A percentile compares a stretch with the other conserved stretches of the same genome.
phyloP scores from a whole-genome alignment of 2,329 filamentous ascomycete species.

The Venturia asperata region DNA sequence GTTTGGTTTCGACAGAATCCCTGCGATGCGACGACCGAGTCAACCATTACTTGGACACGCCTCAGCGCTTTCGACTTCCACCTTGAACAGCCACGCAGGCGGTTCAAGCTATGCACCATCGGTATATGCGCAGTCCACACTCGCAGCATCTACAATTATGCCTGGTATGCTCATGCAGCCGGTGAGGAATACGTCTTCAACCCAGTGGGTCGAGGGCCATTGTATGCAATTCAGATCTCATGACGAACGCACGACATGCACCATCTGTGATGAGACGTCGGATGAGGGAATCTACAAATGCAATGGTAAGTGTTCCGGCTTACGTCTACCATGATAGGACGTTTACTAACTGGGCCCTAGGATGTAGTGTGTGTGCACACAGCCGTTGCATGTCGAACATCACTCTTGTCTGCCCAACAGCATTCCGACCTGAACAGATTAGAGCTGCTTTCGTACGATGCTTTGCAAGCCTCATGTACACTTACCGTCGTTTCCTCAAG shows the following conservation, averaged over 20 bases:
- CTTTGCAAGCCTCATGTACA: slow-evolving; percentile 62
- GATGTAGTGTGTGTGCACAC: slow-evolving; percentile 47
- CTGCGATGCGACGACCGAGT: slow-evolving; percentile 52
- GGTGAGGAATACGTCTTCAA: slow-evolving; percentile 70
- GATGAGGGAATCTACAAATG: slow-evolving; percentile 71
- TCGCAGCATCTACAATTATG: slow-evolving; percentile 81
- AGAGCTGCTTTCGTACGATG: slow-evolving; percentile 62
- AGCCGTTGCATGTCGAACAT: slow-evolving; percentile 16
- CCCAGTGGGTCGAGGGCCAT: slow-evolving; percentile 78
- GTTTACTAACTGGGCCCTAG: slow-evolving; percentile 26
- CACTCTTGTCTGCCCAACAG: slow-evolving; percentile 46
- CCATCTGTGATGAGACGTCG: slow-evolving; percentile 68
- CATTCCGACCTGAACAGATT: slow-evolving; percentile 60
- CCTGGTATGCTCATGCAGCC: slow-evolving; percentile 74
- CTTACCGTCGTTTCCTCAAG: slow-evolving; percentile 57
- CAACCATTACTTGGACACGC: slow-evolving; percentile 63
- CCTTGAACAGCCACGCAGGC: slow-evolving; percentile 43
- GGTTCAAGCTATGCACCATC: slow-evolving; percentile 63
- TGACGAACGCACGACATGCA: slow-evolving; percentile 57
- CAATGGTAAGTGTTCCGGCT: slow-evolving; percentile 38
- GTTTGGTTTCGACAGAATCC: slow-evolving; percentile 69
- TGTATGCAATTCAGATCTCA: slow-evolving; percentile 61
- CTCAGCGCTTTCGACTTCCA: slow-evolving; percentile 61
- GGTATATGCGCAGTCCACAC: slow-evolving; percentile 76
- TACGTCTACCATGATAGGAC: slow-evolving; percentile 14